Conservation (phyloP, 2,329 filamentous ascomycete species). For the Akanthomyces uredinophilus region DNA sequence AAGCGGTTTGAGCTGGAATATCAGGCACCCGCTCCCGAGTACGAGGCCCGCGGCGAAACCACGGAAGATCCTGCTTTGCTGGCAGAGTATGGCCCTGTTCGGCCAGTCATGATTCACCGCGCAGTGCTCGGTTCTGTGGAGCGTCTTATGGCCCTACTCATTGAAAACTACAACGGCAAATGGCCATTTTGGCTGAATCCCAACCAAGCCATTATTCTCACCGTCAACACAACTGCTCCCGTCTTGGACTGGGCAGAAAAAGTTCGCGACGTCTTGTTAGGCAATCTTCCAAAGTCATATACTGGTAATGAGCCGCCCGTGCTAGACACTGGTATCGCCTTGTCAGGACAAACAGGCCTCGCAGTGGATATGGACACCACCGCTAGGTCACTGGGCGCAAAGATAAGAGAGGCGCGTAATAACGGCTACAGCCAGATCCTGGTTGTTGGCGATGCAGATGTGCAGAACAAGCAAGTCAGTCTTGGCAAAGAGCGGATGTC, state of each 20-base stretch:
- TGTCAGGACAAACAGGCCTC: constrained; percentile 54
- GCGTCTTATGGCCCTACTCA: constrained; percentile 76
- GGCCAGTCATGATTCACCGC: constrained; percentile 76
- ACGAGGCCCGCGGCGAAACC: constrained; percentile 49
- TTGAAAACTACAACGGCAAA: constrained; percentile 73
- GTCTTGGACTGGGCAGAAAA: constrained; percentile 46
- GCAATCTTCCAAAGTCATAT: constrained; percentile 32
- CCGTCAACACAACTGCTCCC: constrained; percentile 58
- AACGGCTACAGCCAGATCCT: constrained; percentile 71
- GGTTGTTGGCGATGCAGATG: constrained; percentile 63
- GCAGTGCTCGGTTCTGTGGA: constrained; percentile 82
- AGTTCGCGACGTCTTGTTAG: constrained; percentile 46
- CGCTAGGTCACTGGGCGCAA: constrained; percentile 57
- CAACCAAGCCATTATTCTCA: constrained; percentile 68
- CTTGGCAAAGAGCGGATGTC: constrained; percentile 36
- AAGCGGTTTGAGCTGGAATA: constrained; percentile 77
- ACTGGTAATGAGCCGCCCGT: constrained; percentile 31
- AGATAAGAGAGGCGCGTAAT: constrained; percentile 64
- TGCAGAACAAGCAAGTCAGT: constrained; percentile 52
- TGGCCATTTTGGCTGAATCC: constrained; percentile 91
- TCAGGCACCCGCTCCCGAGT: constrained; percentile 59
- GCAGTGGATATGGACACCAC: constrained; percentile 66
- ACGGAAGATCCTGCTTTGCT: constrained; percentile 44
- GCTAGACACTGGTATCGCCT: constrained; percentile 29
- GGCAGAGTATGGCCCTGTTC: constrained; percentile 51